Base-by-base conservation (phyloP, 768 basidiomycete species). In the Trichaptum fuscoviolaceum region DNA sequence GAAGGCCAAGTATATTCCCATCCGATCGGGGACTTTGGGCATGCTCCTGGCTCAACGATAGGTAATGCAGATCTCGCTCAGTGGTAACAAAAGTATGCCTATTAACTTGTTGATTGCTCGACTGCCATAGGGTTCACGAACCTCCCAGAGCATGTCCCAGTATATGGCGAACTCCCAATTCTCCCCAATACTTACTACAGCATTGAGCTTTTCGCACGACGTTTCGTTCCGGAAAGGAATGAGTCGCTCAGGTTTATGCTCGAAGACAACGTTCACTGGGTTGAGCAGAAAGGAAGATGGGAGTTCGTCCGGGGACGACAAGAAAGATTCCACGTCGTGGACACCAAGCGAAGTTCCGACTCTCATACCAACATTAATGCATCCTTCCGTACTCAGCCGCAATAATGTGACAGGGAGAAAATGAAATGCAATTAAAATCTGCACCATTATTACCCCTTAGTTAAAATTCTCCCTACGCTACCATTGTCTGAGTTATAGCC, bases 21-120 rank as follows among this genome's bases (percentile, higher is more conserved):
- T 74, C 83, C 85, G 7, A 85, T 86, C 57, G 82, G 85, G 26
- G 84, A 84, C 69, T 85, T 81, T 78, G 85, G 84, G 18, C 84
- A 86, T 71, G 79, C 80, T 57, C 80, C 84, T 17, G 84, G 84
- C 1, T 78, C 81, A 60, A 78, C 84, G 17, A 81, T 84, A 25
- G 83, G 83, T 77, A 71, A 70, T 78, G 65, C 66, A n/a, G 68
- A 67, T 26, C 63, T 52, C 64, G 64, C 58, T 62, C n/a, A 2
- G 7, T 36, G 63, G 58, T 12, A 12, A 52, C 42, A 67, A n/a
- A 4, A 30, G 35, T 15, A 60, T 52, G 58, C n/a, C 18, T 67
- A 25, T 62, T 57, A 23, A 64, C 15, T 36, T 27, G 61, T 35
- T 4, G 42, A 17, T 23, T 20, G 3, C 4, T 7, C 24, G 20